Base-by-base conservation (phyloP, 1,284 basidiomycete genomes). In the Fomitopsis pinicola region DNA sequence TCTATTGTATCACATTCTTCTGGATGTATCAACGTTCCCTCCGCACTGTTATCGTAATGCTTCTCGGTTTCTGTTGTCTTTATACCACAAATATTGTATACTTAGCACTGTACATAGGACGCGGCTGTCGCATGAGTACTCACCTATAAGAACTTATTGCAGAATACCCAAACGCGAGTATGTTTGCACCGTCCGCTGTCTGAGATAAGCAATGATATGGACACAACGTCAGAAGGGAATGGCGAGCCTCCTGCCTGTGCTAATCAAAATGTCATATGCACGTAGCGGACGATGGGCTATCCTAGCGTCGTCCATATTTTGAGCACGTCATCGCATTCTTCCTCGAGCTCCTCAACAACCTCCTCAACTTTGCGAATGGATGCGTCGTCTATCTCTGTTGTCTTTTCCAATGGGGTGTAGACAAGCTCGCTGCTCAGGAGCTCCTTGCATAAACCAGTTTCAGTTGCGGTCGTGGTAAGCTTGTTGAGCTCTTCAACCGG, bases 261-360 rank as follows among this genome's bases (percentile, higher is more conserved):
- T 33, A 33, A 8, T 5, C 30, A 33, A 33, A 33, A 33, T 33
- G 8, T 5, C 30, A 33, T 33, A 45, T 45, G 28, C 14, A 12
- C 8, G 30, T 33, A 33, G 30, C 8, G 5, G 12, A 15, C 9
- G 14, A 50, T 17, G 38, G 14, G 26, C 26, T 40, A 54, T 4
- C 22, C 52, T 15, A 54, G 58, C 35, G 79, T 83, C 52, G 86
- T 88, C 78, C 84, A 89, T 46, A 91, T 85, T 52, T 81, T 81
- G 59, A 86, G 74, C 15, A 82, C 84, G 68, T 89, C 88, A 63
- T 85, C 85, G 36, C 33, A 33, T 63, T 85, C 76, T 30, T 79
- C 83, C 69, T 89, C 86, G 22, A 60, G 28, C 8, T 28, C 26
- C 17, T 59, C 52, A 9, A 59, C 33, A 45, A 91, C 71, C 10